Evolutionary conservation across 208 protist genomes (phyloP).

Genomic region (Leishmania martiniquensis): DNA sequence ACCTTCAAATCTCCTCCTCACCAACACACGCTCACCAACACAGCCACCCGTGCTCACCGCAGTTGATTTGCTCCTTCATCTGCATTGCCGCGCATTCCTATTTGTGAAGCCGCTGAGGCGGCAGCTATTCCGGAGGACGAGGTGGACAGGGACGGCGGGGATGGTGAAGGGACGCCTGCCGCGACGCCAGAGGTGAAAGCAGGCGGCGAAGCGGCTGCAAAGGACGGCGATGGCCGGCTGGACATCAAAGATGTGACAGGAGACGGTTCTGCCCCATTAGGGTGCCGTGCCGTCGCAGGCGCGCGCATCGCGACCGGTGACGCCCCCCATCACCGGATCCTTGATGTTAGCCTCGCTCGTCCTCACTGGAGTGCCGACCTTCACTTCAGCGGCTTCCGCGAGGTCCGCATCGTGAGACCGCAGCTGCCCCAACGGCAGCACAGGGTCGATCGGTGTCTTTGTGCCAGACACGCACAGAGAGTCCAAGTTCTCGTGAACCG

Average conservation of each 20-base stretch:
- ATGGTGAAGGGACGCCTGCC: background rate
- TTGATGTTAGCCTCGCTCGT: background rate
- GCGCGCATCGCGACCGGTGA: background rate
- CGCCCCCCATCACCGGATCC: background rate
- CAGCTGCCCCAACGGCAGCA: background rate
- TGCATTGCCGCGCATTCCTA: background rate
- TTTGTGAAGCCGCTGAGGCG: background rate
- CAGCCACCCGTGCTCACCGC: background rate
- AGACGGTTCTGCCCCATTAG: background rate
- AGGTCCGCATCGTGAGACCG: background rate
- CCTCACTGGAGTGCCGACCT: background rate
- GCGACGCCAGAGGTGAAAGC: background rate
- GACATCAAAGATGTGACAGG: background rate
- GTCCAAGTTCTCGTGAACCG: background rate
- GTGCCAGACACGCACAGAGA: slow-evolving; percentile 4
- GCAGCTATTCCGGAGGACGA: background rate
- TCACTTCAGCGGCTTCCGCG: background rate
- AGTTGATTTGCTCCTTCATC: background rate
- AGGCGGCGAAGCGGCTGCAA: background rate
- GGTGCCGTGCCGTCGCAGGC: background rate
- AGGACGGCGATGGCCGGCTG: background rate
- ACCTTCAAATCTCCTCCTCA: background rate
- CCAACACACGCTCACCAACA: background rate
- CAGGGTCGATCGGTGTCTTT: slow-evolving; percentile 7
- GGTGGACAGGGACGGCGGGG: background rate